Percentiles rank a stretch among this genome's conserved stretches.
Evolutionary conservation across 169 alveolate genomes (phyloP).

Genomic region (Cystoisospora suis): DNA sequence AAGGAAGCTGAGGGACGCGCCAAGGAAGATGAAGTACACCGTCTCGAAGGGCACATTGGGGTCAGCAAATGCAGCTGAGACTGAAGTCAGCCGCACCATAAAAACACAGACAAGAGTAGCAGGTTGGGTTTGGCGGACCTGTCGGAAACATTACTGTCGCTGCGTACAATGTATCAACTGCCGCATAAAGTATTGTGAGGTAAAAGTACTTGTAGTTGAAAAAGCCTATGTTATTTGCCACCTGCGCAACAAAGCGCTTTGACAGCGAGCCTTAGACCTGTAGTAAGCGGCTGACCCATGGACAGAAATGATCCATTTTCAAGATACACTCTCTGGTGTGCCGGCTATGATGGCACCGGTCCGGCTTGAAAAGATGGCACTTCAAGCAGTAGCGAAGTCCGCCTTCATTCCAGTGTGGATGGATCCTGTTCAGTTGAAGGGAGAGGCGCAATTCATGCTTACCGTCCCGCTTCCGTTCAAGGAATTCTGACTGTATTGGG

Average conservation of each 20-base stretch:
- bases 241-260: slow-evolving; percentile 29
- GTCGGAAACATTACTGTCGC: slow-evolving; percentile 43
- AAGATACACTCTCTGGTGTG: slow-evolving; percentile 56
- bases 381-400: slow-evolving; percentile 61
- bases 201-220: slow-evolving; percentile 72
- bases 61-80: slow-evolving; percentile 53
- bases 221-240: slow-evolving; percentile 60
- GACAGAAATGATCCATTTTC: slow-evolving; percentile 66
- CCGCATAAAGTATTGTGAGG: slow-evolving; percentile 68
- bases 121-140: slow-evolving; percentile 40
- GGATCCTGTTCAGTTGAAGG: too few relatives aligned
- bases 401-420: too few relatives aligned
- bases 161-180: slow-evolving; percentile 34
- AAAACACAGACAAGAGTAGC: too few relatives aligned
- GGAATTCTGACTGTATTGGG: slow-evolving; percentile 39
- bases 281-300: slow-evolving; percentile 48
- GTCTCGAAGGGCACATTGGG: slow-evolving; percentile 58
- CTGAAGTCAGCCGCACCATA: too few relatives aligned
- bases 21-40: slow-evolving; percentile 65
- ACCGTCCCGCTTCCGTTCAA: slow-evolving; percentile 66
- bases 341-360: slow-evolving; percentile 64
- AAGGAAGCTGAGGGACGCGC: slow-evolving; percentile 58
- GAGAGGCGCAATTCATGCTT: too few relatives aligned
- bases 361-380: slow-evolving; percentile 62
- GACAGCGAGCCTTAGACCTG: not conserved